Conservation (phyloP, 2,329 filamentous ascomycete genomes). For the Calonectria ilicicola region DNA sequence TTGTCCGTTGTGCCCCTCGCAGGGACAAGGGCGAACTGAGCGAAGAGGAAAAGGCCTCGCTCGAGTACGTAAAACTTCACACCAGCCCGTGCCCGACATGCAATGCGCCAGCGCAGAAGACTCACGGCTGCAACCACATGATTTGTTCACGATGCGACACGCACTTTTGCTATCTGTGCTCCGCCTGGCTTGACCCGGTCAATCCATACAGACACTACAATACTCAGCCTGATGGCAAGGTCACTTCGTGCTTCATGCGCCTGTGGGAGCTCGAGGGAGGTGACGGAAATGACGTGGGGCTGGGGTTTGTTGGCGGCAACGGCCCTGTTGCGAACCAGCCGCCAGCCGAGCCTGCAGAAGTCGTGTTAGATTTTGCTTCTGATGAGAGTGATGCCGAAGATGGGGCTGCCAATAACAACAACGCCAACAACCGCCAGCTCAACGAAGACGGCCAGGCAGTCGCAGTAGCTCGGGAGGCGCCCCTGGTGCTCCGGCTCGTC, state of each 20-base stretch:
- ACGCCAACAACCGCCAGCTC: constrained; percentile 40
- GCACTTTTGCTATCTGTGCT: constrained; percentile 96
- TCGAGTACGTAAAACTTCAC: constrained; percentile 84
- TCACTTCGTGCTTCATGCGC: constrained; percentile 81
- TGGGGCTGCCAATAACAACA: constrained; percentile 38
- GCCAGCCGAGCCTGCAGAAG: constrained; percentile 25
- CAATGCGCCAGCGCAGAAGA: constrained; percentile 86
- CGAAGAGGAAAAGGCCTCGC: constrained; percentile 85
- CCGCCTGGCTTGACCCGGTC: constrained; percentile 81
- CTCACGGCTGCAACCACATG: constrained; percentile 97
- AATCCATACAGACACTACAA: constrained; percentile 96
- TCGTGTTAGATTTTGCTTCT: constrained; percentile 35
- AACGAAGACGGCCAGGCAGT: constrained; percentile 48
- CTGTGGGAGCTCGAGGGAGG: constrained; percentile 92
- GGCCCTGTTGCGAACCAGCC: constrained; percentile 30
- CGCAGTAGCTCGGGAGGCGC: constrained; percentile 66
- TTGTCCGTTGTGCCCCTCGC: constrained; percentile 75
- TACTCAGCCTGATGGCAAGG: constrained; percentile 60
- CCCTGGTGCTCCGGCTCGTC: constrained; percentile 67
- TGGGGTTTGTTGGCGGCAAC: constrained; percentile 56
- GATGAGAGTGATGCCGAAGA: constrained; percentile 43
- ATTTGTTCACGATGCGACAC: constrained; percentile 89
- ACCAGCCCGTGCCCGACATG: constrained; percentile 93
- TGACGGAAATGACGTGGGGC: constrained; percentile 70
- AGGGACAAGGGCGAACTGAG: constrained; percentile 78